phyloP scores from a whole-genome alignment of 345 rosid genomes.

The Hibiscus mutabilis region DNA sequence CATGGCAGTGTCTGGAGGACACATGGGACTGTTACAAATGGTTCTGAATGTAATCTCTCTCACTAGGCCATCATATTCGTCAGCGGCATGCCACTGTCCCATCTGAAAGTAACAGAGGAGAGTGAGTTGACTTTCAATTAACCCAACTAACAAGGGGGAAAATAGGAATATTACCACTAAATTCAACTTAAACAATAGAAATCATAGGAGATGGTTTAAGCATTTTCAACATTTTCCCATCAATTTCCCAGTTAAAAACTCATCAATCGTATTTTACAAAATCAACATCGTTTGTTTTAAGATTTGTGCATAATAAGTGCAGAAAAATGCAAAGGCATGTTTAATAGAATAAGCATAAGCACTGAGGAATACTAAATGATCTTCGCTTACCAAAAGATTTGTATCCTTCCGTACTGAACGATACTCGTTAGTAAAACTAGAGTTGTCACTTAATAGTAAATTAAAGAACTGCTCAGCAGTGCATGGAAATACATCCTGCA shows the following conservation, averaged over 20 bases:
- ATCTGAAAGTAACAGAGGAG: slow-evolving; percentile 45
- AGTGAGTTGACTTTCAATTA: slow-evolving; percentile 4
- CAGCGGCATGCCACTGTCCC: slow-evolving; percentile 88
- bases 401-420: slow-evolving; percentile 71
- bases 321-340: not conserved
- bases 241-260: not conserved
- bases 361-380: not conserved
- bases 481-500: slow-evolving; percentile 72
- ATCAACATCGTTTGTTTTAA: not conserved
- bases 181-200: not conserved
- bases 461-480: slow-evolving; percentile 61
- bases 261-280: not conserved
- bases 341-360: not conserved
- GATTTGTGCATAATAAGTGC: not conserved
- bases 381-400: slow-evolving; percentile 58
- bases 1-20: slow-evolving; percentile 97
- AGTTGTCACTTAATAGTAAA: slow-evolving; percentile 58
- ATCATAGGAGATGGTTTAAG: not conserved
- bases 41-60: slow-evolving; percentile 87
- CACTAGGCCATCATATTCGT: slow-evolving; percentile 94
- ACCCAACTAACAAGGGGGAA: not conserved
- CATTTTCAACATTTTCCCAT: not conserved
- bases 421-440: slow-evolving; percentile 56
- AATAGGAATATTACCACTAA: not conserved
- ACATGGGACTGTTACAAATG: slow-evolving; percentile 87